Base-by-base conservation (phyloP, 2,329 filamentous ascomycete genomes). In the Monosporascus sp. region DNA sequence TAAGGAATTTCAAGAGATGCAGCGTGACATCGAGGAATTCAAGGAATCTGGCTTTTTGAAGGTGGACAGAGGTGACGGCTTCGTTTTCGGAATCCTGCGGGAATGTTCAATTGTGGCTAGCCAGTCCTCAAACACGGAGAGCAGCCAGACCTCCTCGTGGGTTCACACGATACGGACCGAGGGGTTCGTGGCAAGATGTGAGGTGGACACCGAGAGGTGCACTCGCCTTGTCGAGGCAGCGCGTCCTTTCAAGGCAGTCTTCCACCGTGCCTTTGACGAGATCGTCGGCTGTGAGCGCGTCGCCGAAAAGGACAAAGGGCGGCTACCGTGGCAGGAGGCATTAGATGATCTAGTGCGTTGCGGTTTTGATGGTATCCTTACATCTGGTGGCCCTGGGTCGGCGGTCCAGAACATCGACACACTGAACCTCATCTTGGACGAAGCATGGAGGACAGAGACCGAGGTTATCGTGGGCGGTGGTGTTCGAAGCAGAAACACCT, bases 181-280 rank as follows among this genome's bases (percentile, higher is more conserved):
- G 20, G 39, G 5, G 11, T 1, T 8, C 20, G n/a, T 11, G 18
- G 37, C 17, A 5, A 51, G 37, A 39, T 63, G 61, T 18, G 52
- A 54, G 50, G 58, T 82, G n/a, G 74, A 83, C 57, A 56, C 60
- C 6, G 57, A 63, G n/a, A 60, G 68, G 45, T 79, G 75, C 60
- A 50, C 37, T 2, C 56, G 58, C 49, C 72, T 84, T 4, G 67
- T 80, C 1, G 41, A 59, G 2, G 63, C 69, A 15, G 75, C 79
- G 0, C 60, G 56, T 6, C 77, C 75, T 2, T 72, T 72, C 35
- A 64, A 63, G 17, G 76, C 75, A 56, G 72, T 80, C n/a, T 78
- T 83, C 56, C 80, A 82, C 63, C 75, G 81, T 17, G 81, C 81
- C 2, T 81, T 81, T 53, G 81, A 84, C 60, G 68, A 72, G 18